These are phyloP conservation scores for Ustilago xerochloae DNA, from an alignment of 1,284 basidiomycete genomes.

Conservation along the genomic window DNA sequence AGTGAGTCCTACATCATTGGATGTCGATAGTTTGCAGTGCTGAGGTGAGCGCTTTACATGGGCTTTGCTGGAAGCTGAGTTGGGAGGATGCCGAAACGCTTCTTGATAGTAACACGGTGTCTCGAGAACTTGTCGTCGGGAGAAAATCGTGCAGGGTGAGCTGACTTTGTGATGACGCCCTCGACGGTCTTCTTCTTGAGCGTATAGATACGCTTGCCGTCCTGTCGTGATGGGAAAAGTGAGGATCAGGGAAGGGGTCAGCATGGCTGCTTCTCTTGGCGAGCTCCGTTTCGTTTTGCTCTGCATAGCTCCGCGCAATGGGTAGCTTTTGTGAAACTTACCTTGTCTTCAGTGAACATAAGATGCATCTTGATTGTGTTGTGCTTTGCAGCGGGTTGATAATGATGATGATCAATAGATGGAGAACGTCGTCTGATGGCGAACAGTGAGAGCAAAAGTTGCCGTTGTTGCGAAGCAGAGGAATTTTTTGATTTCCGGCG, in stretches of 20 bases:
- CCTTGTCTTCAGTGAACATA: conserved; percentile 65
- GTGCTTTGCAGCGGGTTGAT: not conserved
- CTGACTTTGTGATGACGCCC: conserved; percentile 64
- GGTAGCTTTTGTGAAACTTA: conserved; percentile 26
- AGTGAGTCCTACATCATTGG: too few species aligned
- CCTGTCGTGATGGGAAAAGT: conserved; percentile 35
- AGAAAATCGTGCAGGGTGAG: conserved; percentile 67
- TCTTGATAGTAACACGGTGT: conserved; percentile 67
- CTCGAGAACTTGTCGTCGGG: conserved; percentile 68
- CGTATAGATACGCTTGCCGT: conserved; percentile 67
- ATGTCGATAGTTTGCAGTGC: too few species aligned
- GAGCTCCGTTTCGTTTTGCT: too few species aligned
- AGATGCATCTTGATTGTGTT: conserved; percentile 62
- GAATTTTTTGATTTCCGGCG: conserved; percentile 2
- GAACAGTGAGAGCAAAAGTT: conserved; percentile 2
- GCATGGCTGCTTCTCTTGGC: too few species aligned
- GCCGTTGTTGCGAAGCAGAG: conserved; percentile 1
- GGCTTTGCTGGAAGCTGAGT: conserved; percentile 61
- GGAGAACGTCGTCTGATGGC: not conserved
- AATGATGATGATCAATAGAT: conserved; percentile 1
- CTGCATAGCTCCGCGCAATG: not conserved
- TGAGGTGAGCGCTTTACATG: conserved; percentile 35
- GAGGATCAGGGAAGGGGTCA: not conserved
- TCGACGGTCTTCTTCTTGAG: conserved; percentile 63
- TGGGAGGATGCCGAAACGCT: conserved; percentile 63